These are phyloP conservation scores for Cadophora malorum DNA, from an alignment of 2,329 filamentous ascomycete genomes.

Conservation along the genomic window DNA sequence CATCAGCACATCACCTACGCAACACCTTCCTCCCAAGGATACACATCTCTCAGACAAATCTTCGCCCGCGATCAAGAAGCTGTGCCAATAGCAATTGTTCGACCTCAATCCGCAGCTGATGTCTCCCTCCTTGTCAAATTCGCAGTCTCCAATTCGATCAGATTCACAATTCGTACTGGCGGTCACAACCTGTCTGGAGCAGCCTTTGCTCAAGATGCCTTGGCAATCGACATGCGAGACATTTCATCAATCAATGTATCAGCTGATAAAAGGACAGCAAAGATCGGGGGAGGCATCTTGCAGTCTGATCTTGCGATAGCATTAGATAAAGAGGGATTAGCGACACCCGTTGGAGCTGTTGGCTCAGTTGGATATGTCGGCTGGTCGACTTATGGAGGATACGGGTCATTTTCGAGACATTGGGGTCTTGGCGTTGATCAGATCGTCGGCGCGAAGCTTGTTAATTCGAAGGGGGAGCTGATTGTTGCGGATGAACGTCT, in stretches of 20 bases:
- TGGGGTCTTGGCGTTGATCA: conserved; percentile 49
- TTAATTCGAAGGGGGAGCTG: conserved; percentile 48
- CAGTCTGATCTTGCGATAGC: conserved; percentile 40
- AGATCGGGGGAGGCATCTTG: conserved; percentile 48
- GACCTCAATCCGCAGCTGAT: conserved; percentile 41
- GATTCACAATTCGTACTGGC: conserved; percentile 43
- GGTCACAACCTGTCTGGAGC: conserved; percentile 48
- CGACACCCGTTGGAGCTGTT: conserved; percentile 41
- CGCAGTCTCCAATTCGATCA: conserved; percentile 31
- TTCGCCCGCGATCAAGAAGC: conserved; percentile 28
- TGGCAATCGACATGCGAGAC: conserved; percentile 50
- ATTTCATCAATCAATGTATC: conserved; percentile 45
- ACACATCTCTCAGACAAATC: conserved; percentile 21
- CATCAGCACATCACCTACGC: conserved; percentile 27
- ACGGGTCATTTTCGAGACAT: conserved; percentile 44
- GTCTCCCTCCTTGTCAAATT: conserved; percentile 37
- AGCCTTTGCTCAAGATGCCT: conserved; percentile 42
- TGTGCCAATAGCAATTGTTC: conserved; percentile 37
- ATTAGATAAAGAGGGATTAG: conserved; percentile 43
- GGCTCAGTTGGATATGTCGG: conserved; percentile 46
- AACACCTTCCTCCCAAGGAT: conserved; percentile 28
- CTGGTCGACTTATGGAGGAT: conserved; percentile 48
- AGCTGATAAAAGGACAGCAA: conserved; percentile 42
- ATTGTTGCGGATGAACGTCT: conserved; percentile 48
- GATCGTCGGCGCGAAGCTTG: conserved; percentile 48